Evolutionary conservation across 2,329 filamentous ascomycete species (phyloP).

Genomic region (Xylariales sp.): DNA sequence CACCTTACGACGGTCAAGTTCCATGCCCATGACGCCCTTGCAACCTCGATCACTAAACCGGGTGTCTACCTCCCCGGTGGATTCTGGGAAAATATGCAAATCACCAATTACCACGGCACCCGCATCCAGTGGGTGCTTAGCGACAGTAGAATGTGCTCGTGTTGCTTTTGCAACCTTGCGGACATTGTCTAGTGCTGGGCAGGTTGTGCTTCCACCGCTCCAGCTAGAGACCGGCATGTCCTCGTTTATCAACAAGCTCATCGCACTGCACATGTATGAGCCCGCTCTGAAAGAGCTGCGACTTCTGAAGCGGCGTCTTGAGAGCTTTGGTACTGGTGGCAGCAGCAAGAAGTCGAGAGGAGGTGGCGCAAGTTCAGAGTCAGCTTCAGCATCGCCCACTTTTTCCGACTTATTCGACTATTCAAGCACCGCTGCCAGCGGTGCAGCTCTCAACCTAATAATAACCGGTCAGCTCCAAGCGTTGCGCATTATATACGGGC

Average conservation of each 20-base stretch:
- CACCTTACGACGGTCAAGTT: conserved; percentile 48
- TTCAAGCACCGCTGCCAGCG: conserved; percentile 35
- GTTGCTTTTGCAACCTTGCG: conserved; percentile 63
- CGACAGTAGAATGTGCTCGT: conserved; percentile 65
- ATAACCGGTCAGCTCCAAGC: conserved; percentile 61
- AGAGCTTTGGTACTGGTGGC: conserved; percentile 26
- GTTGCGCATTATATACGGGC: conserved; percentile 57
- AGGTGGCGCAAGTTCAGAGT: conserved; percentile 23
- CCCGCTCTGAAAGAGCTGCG: conserved; percentile 65
- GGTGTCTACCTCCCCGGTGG: conserved; percentile 47
- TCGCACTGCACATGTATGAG: conserved; percentile 61
- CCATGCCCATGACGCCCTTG: conserved; percentile 56
- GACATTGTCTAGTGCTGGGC: conserved; percentile 48
- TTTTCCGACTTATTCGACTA: conserved; percentile 62
- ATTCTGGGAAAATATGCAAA: conserved; percentile 27
- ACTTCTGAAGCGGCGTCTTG: conserved; percentile 60
- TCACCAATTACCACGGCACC: conserved; percentile 15
- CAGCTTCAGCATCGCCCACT: conserved; percentile 34
- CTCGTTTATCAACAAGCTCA: conserved; percentile 61
- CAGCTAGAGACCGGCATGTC: conserved; percentile 73
- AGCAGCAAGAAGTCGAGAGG: conserved; percentile 24
- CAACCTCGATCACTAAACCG: conserved; percentile 59
- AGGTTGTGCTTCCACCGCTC: conserved; percentile 52
- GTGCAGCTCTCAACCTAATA: conserved; percentile 47
- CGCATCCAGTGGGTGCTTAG: conserved; percentile 41